Evolutionary conservation across 192 early-diverging fungal genomes (phyloP), one percentile per base, ranked within the genome.

Genomic region (Gamsiella multidivaricata): DNA sequence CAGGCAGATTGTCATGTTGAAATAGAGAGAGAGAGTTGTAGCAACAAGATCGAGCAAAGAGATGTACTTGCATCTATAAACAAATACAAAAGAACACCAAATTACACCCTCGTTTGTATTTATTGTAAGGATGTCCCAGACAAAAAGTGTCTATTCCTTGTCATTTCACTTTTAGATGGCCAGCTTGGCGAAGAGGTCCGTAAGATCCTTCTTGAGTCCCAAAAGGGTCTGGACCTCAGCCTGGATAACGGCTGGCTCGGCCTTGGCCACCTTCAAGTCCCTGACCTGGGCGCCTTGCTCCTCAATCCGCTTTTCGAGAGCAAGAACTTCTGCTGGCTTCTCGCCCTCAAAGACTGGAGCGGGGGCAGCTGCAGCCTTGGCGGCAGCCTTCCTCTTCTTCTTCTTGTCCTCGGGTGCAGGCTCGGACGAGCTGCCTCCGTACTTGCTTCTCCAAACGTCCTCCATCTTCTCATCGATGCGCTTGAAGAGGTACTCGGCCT

Each of bases 401-500:
- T 80, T 70, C 64, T 79, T 79, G 3, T 65, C 62, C 5, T 68
- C 74, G 37, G 59, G 78, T 0, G 29, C 59, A 12, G 70, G 55
- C 42, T 72, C 83, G 17, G 64, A 60, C 3, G 60, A 76, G 51
- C 82, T 83, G 28, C 96, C 95, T 70, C 92, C 93, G 82, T 93
- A 99, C 79, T 90, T 91, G 15, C 70, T 58, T 22, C 92, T 86
- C 88, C 89, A 94, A 51, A 89, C 86, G n/a, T 92, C 88, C 46
- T 88, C 91, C 83, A 86, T 86, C 82, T 91, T 89, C 69, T 94
- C 91, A 57, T 97, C 94, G 70, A 99, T 97, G 52, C 74, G 83
- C 54, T 84, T 90, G 83, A 99, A 99, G 50, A 99, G 86, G 78
- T 98, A 95, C 71, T 94, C 94, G 41, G 97, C 82, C 69, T 90